phyloP scores from a whole-genome alignment of 1,139 yeast genomes.

The Zygosaccharomyces pseudobailii region DNA sequence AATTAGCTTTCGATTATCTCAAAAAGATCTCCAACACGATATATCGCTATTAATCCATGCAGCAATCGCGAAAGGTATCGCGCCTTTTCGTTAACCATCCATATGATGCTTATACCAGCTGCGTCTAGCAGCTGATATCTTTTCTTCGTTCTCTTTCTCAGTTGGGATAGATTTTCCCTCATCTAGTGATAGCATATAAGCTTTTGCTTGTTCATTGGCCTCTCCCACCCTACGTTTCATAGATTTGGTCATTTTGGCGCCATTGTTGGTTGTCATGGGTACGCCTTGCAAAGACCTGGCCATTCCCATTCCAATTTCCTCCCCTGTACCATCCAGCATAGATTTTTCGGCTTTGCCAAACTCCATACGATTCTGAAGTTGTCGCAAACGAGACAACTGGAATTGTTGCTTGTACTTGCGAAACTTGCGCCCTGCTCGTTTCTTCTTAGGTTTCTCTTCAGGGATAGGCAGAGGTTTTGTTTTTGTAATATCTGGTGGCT shows the following conservation, averaged over 20 bases:
- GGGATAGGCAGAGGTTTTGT: slow-evolving; percentile 84
- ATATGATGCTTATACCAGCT: slow-evolving; percentile 12
- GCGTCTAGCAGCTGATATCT: background rate
- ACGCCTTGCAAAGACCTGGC: slow-evolving; percentile 30
- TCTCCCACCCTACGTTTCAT: slow-evolving; percentile 45
- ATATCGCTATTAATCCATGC: no score
- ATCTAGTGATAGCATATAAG: slow-evolving; percentile 11
- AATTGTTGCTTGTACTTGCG: slow-evolving; percentile 78
- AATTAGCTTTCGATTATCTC: background rate
- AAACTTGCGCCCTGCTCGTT: slow-evolving; percentile 79
- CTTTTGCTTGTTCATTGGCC: slow-evolving; percentile 21
- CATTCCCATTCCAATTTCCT: slow-evolving; percentile 82
- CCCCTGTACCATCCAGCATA: slow-evolving; percentile 62
- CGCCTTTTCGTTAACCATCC: background rate
- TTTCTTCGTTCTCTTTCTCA: background rate
- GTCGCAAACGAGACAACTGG: slow-evolving; percentile 73
- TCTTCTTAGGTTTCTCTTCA: slow-evolving; percentile 68
- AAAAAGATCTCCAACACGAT: no score
- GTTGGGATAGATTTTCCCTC: background rate
- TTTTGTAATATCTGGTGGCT: slow-evolving; percentile 69
- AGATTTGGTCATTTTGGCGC: slow-evolving; percentile 50
- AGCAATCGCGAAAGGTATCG: no score
- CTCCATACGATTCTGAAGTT: slow-evolving; percentile 78
- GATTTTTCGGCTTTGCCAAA: slow-evolving; percentile 74
- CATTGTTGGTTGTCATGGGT: slow-evolving; percentile 34